These are phyloP conservation scores for Termitomyces sp. DNA, from an alignment of 768 basidiomycete species.

Conservation along the genomic window DNA sequence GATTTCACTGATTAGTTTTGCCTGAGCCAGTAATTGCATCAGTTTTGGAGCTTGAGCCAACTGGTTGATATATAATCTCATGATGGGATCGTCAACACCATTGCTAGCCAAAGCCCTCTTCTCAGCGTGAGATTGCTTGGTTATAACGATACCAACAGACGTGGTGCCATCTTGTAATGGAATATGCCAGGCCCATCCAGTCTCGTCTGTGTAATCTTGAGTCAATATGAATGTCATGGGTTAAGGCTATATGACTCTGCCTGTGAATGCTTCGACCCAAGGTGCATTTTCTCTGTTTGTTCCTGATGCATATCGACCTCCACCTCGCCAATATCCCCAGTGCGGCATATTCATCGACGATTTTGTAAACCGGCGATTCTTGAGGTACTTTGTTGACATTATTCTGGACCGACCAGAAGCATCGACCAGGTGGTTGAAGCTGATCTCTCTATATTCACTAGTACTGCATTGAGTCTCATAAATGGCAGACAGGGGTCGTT, in stretches of 20 bases:
- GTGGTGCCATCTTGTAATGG: slow-evolving; percentile 45
- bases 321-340: slow-evolving; percentile 64
- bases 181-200: too few species aligned
- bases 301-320: slow-evolving; percentile 34
- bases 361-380: slow-evolving; percentile 49
- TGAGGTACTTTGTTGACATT: slow-evolving; percentile 53
- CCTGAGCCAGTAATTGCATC: slow-evolving; percentile 10
- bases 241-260: slow-evolving; percentile 20
- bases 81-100: slow-evolving; percentile 17
- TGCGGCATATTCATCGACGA: slow-evolving; percentile 53
- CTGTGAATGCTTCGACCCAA: slow-evolving; percentile 51
- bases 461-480: neutral
- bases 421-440: slow-evolving; percentile 59
- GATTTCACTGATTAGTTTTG: slow-evolving; percentile 17
- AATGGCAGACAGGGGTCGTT: slow-evolving; percentile 2
- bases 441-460: slow-evolving; percentile 33
- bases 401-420: slow-evolving; percentile 56
- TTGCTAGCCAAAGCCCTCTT: slow-evolving; percentile 21
- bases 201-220: slow-evolving; percentile 27
- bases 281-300: slow-evolving; percentile 38
- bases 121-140: slow-evolving; percentile 27
- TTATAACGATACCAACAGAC: slow-evolving; percentile 46
- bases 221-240: neutral
- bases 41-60: neutral
- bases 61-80: slow-evolving; percentile 31